Evolutionary conservation across 176 grass and related monocot species (phyloP).

Genomic region (Rhipidocladum racemiflorum): DNA sequence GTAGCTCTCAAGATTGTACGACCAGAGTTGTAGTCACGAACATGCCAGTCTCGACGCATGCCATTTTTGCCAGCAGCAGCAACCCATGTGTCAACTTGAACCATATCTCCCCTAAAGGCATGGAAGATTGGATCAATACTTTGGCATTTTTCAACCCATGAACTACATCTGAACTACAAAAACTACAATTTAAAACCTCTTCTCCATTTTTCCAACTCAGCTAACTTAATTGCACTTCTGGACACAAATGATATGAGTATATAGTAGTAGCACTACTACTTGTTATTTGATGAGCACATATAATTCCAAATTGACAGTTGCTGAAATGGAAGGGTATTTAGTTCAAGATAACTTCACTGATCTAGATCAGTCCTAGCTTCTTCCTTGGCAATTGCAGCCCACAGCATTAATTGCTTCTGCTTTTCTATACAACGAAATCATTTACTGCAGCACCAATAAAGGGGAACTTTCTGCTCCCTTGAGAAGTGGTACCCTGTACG

Average conservation of each 20-base stretch:
- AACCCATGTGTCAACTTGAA: slow-evolving; percentile 97
- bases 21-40: slow-evolving; percentile 73
- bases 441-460: slow-evolving; percentile 26
- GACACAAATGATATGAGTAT: neutral
- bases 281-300: neutral
- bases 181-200: neutral
- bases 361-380: slow-evolving; percentile 19
- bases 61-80: slow-evolving; percentile 93
- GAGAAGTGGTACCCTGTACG: neutral
- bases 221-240: neutral
- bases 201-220: neutral
- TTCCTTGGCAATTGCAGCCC: slow-evolving; percentile 7
- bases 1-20: slow-evolving; percentile 82
- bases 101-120: slow-evolving; percentile 80
- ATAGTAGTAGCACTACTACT: neutral
- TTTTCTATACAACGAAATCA: slow-evolving; percentile 1
- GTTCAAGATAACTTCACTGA: neutral
- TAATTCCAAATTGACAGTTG: neutral
- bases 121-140: neutral
- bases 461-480: slow-evolving; percentile 13
- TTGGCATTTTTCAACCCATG: neutral
- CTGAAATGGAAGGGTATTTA: slow-evolving; percentile 6
- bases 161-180: neutral
- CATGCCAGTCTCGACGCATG: slow-evolving; percentile 97
- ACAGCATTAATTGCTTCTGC: neutral